Conservation (phyloP, 768 basidiomycete species). For the Boletus vermiculosoides region DNA sequence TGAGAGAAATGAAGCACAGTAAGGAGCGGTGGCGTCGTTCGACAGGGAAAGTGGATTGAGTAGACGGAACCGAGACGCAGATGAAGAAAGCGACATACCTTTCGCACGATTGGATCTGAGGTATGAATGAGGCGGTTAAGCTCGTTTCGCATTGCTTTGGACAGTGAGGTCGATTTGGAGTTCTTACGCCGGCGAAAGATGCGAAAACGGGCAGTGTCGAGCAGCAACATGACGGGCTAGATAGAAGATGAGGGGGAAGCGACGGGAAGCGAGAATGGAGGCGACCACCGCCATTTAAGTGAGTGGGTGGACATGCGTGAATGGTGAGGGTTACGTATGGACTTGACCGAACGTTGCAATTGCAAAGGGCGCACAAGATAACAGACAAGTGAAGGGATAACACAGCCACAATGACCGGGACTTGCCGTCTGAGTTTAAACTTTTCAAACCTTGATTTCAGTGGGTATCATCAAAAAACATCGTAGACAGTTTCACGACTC, state of each 20-base stretch:
- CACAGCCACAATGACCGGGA: slow-evolving; percentile 25
- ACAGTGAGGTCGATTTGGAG: slow-evolving; percentile 30
- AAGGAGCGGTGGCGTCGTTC: slow-evolving; percentile 15
- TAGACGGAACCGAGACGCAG: slow-evolving; percentile 40
- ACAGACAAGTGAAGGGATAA: too few species aligned
- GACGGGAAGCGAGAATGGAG: slow-evolving; percentile 24
- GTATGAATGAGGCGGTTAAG: slow-evolving; percentile 63
- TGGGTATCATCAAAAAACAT: slow-evolving; percentile 55
- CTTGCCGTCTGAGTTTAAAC: slow-evolving; percentile 31
- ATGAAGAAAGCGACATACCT: slow-evolving; percentile 41
- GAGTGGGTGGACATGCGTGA: slow-evolving; percentile 18
- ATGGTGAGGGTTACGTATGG: slow-evolving; percentile 12
- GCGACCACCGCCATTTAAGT: slow-evolving; percentile 22
- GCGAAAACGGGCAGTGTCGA: slow-evolving; percentile 33
- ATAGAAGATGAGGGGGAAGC: slow-evolving; percentile 18
- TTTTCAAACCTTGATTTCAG: slow-evolving; percentile 37
- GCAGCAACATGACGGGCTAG: slow-evolving; percentile 22
- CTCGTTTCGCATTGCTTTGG: slow-evolving; percentile 66
- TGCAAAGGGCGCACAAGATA: slow-evolving; percentile 5
- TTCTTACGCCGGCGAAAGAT: slow-evolving; percentile 47
- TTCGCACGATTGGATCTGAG: slow-evolving; percentile 53
- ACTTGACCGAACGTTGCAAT: slow-evolving; percentile 1
- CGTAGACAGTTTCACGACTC: slow-evolving; percentile 26
- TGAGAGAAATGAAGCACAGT: slow-evolving; percentile 19
- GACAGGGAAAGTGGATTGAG: slow-evolving; percentile 12